Evolutionary conservation across 208 protist genomes (phyloP).

Genomic region (Leishmania tarentolae): DNA sequence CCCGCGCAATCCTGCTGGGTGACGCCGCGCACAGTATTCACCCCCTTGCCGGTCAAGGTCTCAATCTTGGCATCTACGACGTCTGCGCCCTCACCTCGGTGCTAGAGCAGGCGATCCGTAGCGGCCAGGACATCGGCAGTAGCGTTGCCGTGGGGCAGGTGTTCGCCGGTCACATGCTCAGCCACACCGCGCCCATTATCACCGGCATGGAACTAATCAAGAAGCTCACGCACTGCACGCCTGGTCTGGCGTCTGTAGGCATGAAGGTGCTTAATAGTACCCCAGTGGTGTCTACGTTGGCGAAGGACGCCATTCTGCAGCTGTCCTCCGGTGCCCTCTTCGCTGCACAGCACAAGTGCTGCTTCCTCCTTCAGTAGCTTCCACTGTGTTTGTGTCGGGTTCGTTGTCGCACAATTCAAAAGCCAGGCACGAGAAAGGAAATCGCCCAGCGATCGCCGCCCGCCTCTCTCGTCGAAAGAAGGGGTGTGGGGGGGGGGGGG

Average conservation of each 20-base stretch:
- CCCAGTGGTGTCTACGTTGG: slow-evolving; percentile 70
- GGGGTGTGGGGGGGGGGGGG: not conserved
- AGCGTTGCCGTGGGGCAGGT: slow-evolving; percentile 68
- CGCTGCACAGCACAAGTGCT: slow-evolving; percentile 58
- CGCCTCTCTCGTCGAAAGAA: no score
- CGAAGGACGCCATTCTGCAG: slow-evolving; percentile 79
- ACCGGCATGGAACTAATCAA: slow-evolving; percentile 80
- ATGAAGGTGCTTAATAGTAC: slow-evolving; percentile 75
- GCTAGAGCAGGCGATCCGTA: slow-evolving; percentile 61
- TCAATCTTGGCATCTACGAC: slow-evolving; percentile 93
- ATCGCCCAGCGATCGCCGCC: no score
- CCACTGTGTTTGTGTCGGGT: not conserved
- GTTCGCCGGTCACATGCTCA: slow-evolving; percentile 75
- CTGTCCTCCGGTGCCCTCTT: slow-evolving; percentile 78
- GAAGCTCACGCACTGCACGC: slow-evolving; percentile 46
- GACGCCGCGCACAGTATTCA: slow-evolving; percentile 93
- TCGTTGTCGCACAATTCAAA: not conserved
- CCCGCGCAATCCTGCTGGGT: slow-evolving; percentile 70
- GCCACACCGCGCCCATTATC: slow-evolving; percentile 80
- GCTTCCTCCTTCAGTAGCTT: slow-evolving; percentile 48
- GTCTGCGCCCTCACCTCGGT: slow-evolving; percentile 69
- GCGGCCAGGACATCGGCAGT: slow-evolving; percentile 83
- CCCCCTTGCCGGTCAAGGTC: slow-evolving; percentile 92
- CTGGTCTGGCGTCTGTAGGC: slow-evolving; percentile 56
- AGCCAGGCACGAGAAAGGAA: not conserved